Conservation (phyloP, 1,284 basidiomycete genomes). For the Moesziomyces sp. region DNA sequence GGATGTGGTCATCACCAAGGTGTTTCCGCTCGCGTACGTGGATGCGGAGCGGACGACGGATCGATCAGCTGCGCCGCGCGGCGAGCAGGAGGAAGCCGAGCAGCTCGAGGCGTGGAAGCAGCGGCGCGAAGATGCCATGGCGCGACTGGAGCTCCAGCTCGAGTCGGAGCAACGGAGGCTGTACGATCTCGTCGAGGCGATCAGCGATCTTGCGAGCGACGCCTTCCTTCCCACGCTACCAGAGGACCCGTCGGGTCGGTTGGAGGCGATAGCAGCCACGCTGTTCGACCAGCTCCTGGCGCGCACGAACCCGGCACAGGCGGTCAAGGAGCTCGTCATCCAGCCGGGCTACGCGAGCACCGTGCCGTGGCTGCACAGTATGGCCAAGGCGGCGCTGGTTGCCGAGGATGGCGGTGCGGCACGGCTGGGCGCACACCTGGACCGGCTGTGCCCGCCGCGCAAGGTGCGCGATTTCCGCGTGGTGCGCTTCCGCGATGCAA, state of each 20-base stretch:
- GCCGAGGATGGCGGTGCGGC: constrained; percentile 10
- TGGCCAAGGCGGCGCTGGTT: constrained; percentile 14
- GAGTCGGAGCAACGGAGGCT: constrained; percentile 26
- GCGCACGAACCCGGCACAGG: constrained; percentile 15
- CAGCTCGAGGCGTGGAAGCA: constrained; percentile 75
- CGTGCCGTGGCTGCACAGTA: constrained; percentile 20
- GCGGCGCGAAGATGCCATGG: constrained; percentile 62
- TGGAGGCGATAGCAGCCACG: constrained; percentile 18
- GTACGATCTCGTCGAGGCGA: constrained; percentile 36
- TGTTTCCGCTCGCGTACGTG: constrained; percentile 68
- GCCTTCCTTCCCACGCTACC: constrained; percentile 25
- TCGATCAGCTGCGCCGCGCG: constrained; percentile 68
- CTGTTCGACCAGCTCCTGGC: constrained; percentile 22
- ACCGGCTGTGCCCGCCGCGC: constrained; percentile 80
- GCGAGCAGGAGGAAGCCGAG: constrained; percentile 73
- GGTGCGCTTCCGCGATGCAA: constrained; percentile 78
- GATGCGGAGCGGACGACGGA: constrained; percentile 50
- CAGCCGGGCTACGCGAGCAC: constrained; percentile 7
- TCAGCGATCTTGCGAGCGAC: constrained; percentile 24
- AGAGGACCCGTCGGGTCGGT: constrained; percentile 18
- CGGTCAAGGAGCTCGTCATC: constrained; percentile 25
- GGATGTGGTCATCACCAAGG: constrained; percentile 80
- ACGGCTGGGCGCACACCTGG: constrained; percentile 15
- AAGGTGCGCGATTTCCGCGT: constrained; percentile 84
- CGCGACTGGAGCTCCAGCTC: constrained; percentile 20